Conservation (phyloP, 73 alveolate genomes). For the Paramecium sexaurelia region DNA sequence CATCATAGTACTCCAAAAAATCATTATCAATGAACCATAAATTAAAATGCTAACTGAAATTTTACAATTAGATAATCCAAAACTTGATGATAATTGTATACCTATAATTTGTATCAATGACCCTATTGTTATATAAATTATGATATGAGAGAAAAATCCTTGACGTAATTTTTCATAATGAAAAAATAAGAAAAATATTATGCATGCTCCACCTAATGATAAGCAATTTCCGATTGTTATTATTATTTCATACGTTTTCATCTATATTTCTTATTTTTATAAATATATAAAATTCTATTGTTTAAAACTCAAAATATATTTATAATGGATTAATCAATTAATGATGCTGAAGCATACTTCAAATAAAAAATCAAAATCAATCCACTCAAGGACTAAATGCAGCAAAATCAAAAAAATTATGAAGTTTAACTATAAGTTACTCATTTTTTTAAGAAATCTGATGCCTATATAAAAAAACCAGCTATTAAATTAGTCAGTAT, state of each 20-base stretch:
- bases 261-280: not conserved
- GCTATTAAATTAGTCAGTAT: not conserved
- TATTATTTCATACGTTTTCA: not conserved
- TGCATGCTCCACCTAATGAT: not conserved
- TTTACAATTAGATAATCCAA: not conserved
- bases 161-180: not conserved
- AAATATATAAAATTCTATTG: not conserved
- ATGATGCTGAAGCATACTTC: conserved; percentile 8
- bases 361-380: not conserved
- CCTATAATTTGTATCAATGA: not conserved
- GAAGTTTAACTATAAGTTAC: not conserved
- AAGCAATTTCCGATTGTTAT: not conserved
- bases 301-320: not conserved
- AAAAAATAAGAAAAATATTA: not conserved
- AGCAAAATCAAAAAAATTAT: not conserved
- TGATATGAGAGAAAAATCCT: not conserved
- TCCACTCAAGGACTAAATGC: conserved; percentile 22
- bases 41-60: not conserved
- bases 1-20: not conserved
- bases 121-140: not conserved
- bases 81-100: not conserved
- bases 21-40: not conserved
- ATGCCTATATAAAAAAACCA: not conserved
- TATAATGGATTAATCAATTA: not conserved
- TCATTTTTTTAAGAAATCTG: not conserved